Evolutionary conservation across 148 eudicot genomes (phyloP).

Genomic region (Agrostemma githago): DNA sequence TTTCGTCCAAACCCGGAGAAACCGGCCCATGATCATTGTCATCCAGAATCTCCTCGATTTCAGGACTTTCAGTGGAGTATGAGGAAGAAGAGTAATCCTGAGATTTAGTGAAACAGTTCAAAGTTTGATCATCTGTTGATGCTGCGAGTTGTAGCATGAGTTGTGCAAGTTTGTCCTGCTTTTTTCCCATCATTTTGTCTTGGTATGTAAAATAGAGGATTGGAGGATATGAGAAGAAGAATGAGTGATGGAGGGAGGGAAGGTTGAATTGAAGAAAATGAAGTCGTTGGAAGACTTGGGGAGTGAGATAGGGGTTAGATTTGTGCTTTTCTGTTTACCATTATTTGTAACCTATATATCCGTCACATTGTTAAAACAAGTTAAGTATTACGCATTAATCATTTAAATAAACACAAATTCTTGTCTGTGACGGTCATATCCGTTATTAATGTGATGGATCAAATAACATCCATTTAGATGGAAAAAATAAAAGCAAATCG

Average conservation of each 20-base stretch:
- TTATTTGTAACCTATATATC: no score
- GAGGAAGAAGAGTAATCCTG: constrained; percentile 30
- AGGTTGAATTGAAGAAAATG: constrained; percentile 2
- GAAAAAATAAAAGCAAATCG: no score
- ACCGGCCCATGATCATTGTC: background rate
- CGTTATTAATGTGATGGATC: no score
- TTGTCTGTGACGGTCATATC: no score
- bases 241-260: constrained; percentile 5
- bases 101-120: constrained; percentile 43
- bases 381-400: no score
- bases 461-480: no score
- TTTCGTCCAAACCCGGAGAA: constrained; percentile 28
- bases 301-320: constrained; percentile 9
- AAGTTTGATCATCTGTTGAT: constrained; percentile 38
- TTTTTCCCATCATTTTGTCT: background rate
- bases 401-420: no score
- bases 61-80: constrained; percentile 23
- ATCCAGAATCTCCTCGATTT: constrained; percentile 21
- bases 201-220: background rate
- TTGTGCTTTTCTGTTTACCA: no score
- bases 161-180: constrained; percentile 22
- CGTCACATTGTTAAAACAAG: no score
- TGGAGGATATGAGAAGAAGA: background rate
- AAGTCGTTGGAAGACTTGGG: constrained; percentile 7
- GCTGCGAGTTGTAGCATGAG: constrained; percentile 31